These are phyloP conservation scores for Phytopythium delawarense DNA, from an alignment of 352 stramenopile genomes.

Conservation along the genomic window DNA sequence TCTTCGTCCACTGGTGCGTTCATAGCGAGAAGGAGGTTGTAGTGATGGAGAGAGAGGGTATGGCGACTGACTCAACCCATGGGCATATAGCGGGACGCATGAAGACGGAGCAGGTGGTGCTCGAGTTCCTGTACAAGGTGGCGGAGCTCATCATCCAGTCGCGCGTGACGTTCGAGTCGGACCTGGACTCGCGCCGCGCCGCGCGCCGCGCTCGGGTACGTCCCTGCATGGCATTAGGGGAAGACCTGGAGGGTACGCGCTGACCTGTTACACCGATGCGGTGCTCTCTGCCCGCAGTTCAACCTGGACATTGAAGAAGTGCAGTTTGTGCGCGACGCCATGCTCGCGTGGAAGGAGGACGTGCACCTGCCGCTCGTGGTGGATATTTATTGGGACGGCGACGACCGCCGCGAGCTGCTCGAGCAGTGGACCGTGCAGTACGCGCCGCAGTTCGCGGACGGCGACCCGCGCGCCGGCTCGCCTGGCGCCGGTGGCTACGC, in stretches of 20 bases:
- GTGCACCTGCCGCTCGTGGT: slow-evolving; percentile 63
- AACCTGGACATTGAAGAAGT: slow-evolving; percentile 86
- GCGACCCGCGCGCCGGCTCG: slow-evolving; percentile 12
- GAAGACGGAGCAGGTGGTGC: slow-evolving; percentile 83
- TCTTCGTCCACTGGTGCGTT: slow-evolving; percentile 3
- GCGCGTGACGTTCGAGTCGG: slow-evolving; percentile 62
- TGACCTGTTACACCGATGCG: neutral
- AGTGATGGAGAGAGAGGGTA: neutral
- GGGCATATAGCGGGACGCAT: slow-evolving; percentile 36
- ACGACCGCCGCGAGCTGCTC: slow-evolving; percentile 50
- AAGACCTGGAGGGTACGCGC: neutral
- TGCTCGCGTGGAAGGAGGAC: slow-evolving; percentile 67
- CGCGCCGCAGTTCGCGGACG: slow-evolving; percentile 24
- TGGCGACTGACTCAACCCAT: slow-evolving; percentile 1
- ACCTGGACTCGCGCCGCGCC: slow-evolving; percentile 34
- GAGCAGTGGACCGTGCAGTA: slow-evolving; percentile 76
- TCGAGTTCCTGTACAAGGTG: slow-evolving; percentile 83
- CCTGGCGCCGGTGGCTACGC: slow-evolving; percentile 7
- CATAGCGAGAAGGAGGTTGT: neutral
- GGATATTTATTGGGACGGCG: slow-evolving; percentile 60
- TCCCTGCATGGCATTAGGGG: neutral
- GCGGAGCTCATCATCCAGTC: slow-evolving; percentile 81
- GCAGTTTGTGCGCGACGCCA: slow-evolving; percentile 53
- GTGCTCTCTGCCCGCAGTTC: slow-evolving; percentile 27
- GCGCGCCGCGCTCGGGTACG: slow-evolving; percentile 57